Evolutionary conservation across 2,329 filamentous ascomycete genomes (phyloP).

Genomic region (Fusarium cyanostomum): DNA sequence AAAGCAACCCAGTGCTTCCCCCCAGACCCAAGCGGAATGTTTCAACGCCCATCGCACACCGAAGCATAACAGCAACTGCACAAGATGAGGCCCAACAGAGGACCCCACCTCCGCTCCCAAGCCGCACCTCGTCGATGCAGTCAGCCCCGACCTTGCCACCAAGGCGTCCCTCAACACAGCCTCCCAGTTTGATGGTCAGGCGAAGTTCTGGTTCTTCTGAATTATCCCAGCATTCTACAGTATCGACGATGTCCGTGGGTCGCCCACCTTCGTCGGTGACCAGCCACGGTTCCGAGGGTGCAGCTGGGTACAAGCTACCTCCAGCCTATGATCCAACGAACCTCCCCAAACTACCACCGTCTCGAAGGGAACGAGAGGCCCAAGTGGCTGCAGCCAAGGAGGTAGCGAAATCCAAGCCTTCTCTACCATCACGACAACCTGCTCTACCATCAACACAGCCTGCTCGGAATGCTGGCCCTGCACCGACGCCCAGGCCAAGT

Average conservation of each 20-base stretch:
- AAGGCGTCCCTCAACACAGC: slow-evolving; percentile 58
- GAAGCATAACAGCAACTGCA: slow-evolving; percentile 9
- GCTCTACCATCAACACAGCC: slow-evolving; percentile 22
- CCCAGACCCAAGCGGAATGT: slow-evolving; percentile 33
- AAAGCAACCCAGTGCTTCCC: slow-evolving; percentile 31
- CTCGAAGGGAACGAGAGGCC: slow-evolving; percentile 62
- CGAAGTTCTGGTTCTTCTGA: slow-evolving; percentile 68
- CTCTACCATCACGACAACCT: slow-evolving; percentile 24
- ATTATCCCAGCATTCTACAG: slow-evolving; percentile 61
- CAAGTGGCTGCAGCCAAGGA: slow-evolving; percentile 45
- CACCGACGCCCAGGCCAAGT: slow-evolving; percentile 48
- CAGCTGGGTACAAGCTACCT: slow-evolving; percentile 59
- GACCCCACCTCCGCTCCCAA: slow-evolving; percentile 51
- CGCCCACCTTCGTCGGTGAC: slow-evolving; percentile 57
- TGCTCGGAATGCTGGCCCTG: slow-evolving; percentile 42
- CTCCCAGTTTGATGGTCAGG: slow-evolving; percentile 52
- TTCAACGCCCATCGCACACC: slow-evolving; percentile 15
- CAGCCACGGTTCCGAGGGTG: slow-evolving; percentile 56
- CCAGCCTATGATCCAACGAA: slow-evolving; percentile 65
- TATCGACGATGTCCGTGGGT: slow-evolving; percentile 63
- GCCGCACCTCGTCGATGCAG: slow-evolving; percentile 43
- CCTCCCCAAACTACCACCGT: slow-evolving; percentile 66
- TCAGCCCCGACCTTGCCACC: slow-evolving; percentile 61
- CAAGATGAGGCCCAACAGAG: slow-evolving; percentile 27
- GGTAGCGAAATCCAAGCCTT: slow-evolving; percentile 30